Percentiles rank a stretch among this genome's conserved stretches.
Evolutionary conservation across 331 rosid species (phyloP).

Genomic region (Malus hybrid): DNA sequence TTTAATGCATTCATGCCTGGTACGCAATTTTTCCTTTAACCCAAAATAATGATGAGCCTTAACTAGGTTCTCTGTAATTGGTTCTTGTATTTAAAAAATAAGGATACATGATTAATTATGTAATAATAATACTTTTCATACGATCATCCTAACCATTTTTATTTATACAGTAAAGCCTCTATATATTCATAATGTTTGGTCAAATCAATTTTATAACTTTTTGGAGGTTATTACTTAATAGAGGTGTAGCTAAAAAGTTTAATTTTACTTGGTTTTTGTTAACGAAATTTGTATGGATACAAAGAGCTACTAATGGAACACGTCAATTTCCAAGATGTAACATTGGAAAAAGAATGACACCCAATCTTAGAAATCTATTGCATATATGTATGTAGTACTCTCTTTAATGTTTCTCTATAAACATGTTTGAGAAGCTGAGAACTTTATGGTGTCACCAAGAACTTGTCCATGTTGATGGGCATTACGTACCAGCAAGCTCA

Average conservation of each 20-base stretch:
- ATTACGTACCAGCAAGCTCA: too few relatives aligned
- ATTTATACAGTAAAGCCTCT: not conserved
- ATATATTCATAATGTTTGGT: not conserved
- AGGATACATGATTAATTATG: not conserved
- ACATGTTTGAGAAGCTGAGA: not conserved
- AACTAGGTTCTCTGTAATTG: not conserved
- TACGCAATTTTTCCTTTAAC: conserved; percentile 35
- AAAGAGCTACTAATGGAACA: not conserved
- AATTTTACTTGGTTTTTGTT: not conserved
- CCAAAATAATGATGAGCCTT: not conserved
- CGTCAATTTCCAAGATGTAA: not conserved
- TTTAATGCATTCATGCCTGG: conserved; percentile 28
- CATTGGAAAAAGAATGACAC: not conserved
- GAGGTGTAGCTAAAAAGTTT: not conserved
- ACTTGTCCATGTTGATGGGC: not conserved
- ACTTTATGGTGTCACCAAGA: not conserved
- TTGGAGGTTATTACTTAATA: not conserved
- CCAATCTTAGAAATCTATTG: not conserved
- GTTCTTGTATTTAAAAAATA: not conserved
- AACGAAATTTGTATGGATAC: not conserved
- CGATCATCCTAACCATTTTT: not conserved
- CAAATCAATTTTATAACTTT: not conserved
- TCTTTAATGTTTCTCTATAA: not conserved
- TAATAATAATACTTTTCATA: not conserved
- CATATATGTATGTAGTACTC: not conserved